Evolutionary conservation across 1,139 yeast species (phyloP), one percentile per base, ranked within the genome.

Genomic region (Blastobotrys indianensis): DNA sequence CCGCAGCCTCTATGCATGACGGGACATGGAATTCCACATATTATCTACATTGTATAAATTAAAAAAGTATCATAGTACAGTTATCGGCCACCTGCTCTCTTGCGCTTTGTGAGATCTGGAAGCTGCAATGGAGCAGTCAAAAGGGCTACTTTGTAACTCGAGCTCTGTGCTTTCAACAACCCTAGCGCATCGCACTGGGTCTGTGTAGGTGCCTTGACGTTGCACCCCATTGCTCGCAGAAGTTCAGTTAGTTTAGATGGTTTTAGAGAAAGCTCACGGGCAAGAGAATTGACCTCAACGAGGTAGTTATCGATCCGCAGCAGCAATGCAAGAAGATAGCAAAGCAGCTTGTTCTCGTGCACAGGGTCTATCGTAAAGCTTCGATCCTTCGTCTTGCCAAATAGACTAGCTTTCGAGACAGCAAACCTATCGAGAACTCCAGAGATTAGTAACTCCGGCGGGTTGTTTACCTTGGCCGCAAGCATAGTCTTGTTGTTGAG

Each of bases 81-180:
- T 41, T 13, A 31, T 7, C 40, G 40, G 3, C 40, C 40, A 11
- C 40, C 40, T 25, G 50, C 54, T 61, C 82, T 75, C 23, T 80
- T 81, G 63, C 87, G 74, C 72, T 82, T 80, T 12, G 81, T 76
- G 75, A 85, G 74, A 58, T 85, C 92, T 8, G 98, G 98, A 48
- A 87, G 72, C 63, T 81, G 83, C 67, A 94, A 83, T 34, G 99
- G 99, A 33, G 88, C 95, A 63, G 78, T 82, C 65, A 92, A 75
- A 17, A 77, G 67, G 7, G 97, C 98, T 54, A 90, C 74, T 67
- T 87, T 87, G 65, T 84, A 82, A 39, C 79, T 73, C 10, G 78
- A 65, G 25, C 85, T 85, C 49, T 77, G 74, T 39, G 77, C 68
- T 65, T 77, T 80, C 44, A 86, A 77, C 51, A 88, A 73, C n/a